phyloP scores from a whole-genome alignment of 805 yeast genomes.

The Myxozyma udenii region DNA sequence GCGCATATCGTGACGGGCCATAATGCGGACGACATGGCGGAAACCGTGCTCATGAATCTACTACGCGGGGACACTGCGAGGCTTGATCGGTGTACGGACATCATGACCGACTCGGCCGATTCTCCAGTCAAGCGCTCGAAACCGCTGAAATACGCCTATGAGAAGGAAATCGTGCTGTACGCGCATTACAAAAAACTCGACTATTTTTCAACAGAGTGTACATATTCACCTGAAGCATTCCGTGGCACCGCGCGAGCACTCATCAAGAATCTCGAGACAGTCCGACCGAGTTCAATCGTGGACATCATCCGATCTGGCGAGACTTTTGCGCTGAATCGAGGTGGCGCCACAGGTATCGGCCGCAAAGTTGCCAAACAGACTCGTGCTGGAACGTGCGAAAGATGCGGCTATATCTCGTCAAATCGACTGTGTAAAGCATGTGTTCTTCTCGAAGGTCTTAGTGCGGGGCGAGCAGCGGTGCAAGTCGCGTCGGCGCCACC shows the following conservation, averaged over 20 bases:
- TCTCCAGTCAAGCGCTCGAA: conserved; percentile 91
- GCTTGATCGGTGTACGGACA: conserved; percentile 79
- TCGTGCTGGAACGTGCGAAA: conserved; percentile 56
- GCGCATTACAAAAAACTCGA: conserved; percentile 95
- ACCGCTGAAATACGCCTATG: conserved; percentile 93
- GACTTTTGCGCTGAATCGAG: conserved; percentile 53
- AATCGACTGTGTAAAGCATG: conserved; percentile 93
- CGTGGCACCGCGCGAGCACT: conserved; percentile 95
- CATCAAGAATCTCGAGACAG: conserved; percentile 83
- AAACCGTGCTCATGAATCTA: conserved; percentile 91
- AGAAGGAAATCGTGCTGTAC: conserved; percentile 93
- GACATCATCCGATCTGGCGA: conserved; percentile 96
- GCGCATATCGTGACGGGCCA: conserved; percentile 96
- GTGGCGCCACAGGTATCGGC: not conserved
- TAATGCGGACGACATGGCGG: conserved; percentile 99
- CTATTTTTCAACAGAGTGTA: conserved; percentile 94
- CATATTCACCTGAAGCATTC: conserved; percentile 98
- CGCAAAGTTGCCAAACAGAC: conserved; percentile 13
- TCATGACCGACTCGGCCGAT: conserved; percentile 71
- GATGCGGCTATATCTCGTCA: conserved; percentile 88
- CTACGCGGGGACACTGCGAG: conserved; percentile 95
- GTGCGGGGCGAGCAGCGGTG: conserved; percentile 45
- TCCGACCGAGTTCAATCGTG: conserved; percentile 87
- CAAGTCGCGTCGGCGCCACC: conserved; percentile 2
- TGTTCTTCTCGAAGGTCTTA: conserved; percentile 77